Base-by-base conservation (phyloP, 1,139 yeast species). In the Yamadazyma songkhlaensis region DNA sequence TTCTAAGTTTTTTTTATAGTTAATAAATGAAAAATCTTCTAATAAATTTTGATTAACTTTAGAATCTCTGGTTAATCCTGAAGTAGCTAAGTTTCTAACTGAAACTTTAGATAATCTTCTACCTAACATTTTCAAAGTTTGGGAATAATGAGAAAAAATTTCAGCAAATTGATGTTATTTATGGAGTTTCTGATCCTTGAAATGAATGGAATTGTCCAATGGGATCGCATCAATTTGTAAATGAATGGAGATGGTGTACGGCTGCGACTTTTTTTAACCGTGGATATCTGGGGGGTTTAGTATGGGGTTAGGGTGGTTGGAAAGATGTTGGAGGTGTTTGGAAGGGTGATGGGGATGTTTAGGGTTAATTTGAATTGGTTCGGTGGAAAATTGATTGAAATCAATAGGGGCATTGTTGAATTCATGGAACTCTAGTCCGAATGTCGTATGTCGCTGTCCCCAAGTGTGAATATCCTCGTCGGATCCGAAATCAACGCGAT, bases 11-110 rank as follows among this genome's bases (percentile, higher is more conserved):
- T 82, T 75, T 68, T 84, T 84, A 74, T 84, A 84, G 59, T 82
- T 79, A 55, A 84, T 71, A 76, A 81, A 89, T 42, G 92, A 85
- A 66, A 79, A 81, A 58, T 79, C 73, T 74, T 92, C 98, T 76
- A 89, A 79, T 72, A 84, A 77, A 77, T 88, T 90, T 77, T 85
- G 94, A 71, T 79, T 75, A 47, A 92, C 97, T 70, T 88, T 85
- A 47, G 97, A 87, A 69, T 90, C 97, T 67, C 82, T 83, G 56
- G 92, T 83, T 56, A 89, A 67, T 48, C 79, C 74, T 38, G 81
- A 65, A 48, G 94, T 82, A 53, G 95, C 92, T 59, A 85, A 72
- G 50, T 86, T 81, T 74, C 94, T 85, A 46, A 67, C 56, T 38
- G 63, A 57, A 35, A 60, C 55, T 48, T 58, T 63, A 40, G 57